A percentile compares a stretch with the other conserved stretches of the same genome.
phyloP scores from a whole-genome alignment of 176 grass and related monocot genomes.

The Metroxylon sagu region DNA sequence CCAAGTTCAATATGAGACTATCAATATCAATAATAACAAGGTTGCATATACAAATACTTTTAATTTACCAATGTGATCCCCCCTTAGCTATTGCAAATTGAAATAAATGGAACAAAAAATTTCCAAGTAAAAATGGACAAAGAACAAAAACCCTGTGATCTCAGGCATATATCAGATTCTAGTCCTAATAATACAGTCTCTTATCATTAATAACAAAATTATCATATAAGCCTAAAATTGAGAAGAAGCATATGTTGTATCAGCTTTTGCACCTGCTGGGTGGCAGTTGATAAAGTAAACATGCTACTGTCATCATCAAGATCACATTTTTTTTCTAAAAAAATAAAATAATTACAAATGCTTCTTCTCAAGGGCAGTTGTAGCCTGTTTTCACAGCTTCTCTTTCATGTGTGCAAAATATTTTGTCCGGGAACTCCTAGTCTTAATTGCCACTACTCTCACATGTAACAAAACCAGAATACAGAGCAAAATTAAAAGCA shows the following conservation, averaged over 20 bases:
- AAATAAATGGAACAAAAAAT: no score
- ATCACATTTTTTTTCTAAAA: neutral
- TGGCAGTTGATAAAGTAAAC: neutral
- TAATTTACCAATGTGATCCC: no score
- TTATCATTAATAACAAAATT: constrained; percentile 1
- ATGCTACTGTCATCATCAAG: neutral
- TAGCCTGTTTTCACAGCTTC: constrained; percentile 63
- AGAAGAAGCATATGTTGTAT: neutral
- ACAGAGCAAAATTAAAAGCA: constrained; percentile 78
- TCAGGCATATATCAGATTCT: no score
- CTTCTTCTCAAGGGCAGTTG: constrained; percentile 64
- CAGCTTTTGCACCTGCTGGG: neutral
- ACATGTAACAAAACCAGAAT: constrained; percentile 81
- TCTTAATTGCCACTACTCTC: constrained; percentile 82
- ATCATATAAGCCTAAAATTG: neutral
- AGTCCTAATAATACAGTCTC: neutral
- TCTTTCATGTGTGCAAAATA: constrained; percentile 81
- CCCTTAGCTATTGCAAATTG: no score
- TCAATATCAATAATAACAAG: no score
- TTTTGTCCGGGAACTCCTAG: constrained; percentile 77
- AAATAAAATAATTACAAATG: constrained; percentile 20
- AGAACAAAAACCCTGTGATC: no score
- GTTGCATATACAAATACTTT: no score
- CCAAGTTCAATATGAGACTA: no score
- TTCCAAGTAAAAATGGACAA: no score